Evolutionary conservation across 306 rosid species (phyloP), one percentile per base, ranked within the genome.

Genomic region (Cicer chorassanicum): DNA sequence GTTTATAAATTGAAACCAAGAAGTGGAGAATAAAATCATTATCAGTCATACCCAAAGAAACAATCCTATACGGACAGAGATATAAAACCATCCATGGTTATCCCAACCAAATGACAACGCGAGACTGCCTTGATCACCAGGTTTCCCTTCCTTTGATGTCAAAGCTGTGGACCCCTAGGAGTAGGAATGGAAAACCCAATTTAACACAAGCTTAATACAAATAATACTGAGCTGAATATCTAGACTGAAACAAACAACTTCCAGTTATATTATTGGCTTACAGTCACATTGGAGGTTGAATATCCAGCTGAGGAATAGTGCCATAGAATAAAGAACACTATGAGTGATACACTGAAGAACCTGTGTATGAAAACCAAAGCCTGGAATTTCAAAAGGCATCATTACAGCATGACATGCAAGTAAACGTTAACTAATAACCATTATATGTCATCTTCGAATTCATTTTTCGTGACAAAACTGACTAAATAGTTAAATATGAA

Each of bases 311-410:
- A 88, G 2, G 99, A 92, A 67, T 78, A 81, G 74, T 77, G 80
- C 96, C 97, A 94, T 50, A 94, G 83, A 82, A 88, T 45, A 84
- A 88, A 94, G 84, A 90, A 92, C 51, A 84, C 67, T 65, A 92
- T 46, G 71, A 94, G 99, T 56, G 99, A 91, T 84, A 86, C 84
- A 83, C 99, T 81, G 83, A 94, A 90, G 87, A 94, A 94, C 93
- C 99, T 94, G 97, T 88, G 99, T 89, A 94, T 94, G 80, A 89
- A 86, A 89, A 89, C 86, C 92, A 92, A 90, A 76, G 99, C 99
- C 97, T 94, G 97, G 73, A 86, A 94, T 88, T 87, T 88, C 88
- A 86, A 86, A 88, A 81, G 88, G 86, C 87, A 83, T 70, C 51
- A 74, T 87, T 85, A 88, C 84, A 75, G 67, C 50, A 82, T 65